Percentiles rank a stretch among this genome's conserved stretches.
phyloP scores from a whole-genome alignment of 768 basidiomycete species.

The Suillus subaureus region DNA sequence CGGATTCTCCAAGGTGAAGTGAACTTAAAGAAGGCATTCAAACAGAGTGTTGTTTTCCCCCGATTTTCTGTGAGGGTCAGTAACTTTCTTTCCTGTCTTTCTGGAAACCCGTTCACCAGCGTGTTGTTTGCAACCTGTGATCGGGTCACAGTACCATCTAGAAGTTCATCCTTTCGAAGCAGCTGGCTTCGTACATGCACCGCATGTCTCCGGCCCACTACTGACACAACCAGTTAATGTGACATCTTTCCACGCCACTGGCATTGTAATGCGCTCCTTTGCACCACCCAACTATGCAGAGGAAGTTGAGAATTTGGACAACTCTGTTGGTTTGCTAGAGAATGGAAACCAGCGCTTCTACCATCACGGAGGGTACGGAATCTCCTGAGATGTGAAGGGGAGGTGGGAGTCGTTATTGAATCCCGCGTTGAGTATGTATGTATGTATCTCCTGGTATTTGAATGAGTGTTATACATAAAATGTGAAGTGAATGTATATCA shows the following conservation, averaged over 20 bases:
- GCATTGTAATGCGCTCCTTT: constrained; percentile 44
- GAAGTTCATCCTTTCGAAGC: constrained; percentile 45
- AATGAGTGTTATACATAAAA: not conserved
- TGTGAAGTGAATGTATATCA: not conserved
- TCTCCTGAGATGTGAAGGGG: not conserved
- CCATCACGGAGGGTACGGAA: constrained; percentile 17
- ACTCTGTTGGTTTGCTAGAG: constrained; percentile 52
- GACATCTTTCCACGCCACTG: constrained; percentile 40
- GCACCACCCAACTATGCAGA: constrained; percentile 56
- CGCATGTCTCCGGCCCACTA: constrained; percentile 30
- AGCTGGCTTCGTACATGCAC: constrained; percentile 41
- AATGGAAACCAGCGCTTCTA: constrained; percentile 58
- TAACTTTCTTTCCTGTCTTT: constrained; percentile 1
- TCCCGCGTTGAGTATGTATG: not conserved
- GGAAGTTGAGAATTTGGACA: constrained; percentile 50
- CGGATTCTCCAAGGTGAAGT: constrained; percentile 53
- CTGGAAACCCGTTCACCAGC: not conserved
- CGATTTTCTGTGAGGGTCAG: constrained; percentile 52
- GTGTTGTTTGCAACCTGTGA: not conserved
- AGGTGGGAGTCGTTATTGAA: not conserved
- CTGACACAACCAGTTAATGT: constrained; percentile 44
- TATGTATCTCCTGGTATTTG: not conserved
- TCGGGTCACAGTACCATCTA: constrained; percentile 43
- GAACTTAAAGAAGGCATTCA: constrained; percentile 45
- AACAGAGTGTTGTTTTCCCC: constrained; percentile 46